phyloP scores from a whole-genome alignment of 2,329 filamentous ascomycete species.

The Lecanoromycetidae sp. region DNA sequence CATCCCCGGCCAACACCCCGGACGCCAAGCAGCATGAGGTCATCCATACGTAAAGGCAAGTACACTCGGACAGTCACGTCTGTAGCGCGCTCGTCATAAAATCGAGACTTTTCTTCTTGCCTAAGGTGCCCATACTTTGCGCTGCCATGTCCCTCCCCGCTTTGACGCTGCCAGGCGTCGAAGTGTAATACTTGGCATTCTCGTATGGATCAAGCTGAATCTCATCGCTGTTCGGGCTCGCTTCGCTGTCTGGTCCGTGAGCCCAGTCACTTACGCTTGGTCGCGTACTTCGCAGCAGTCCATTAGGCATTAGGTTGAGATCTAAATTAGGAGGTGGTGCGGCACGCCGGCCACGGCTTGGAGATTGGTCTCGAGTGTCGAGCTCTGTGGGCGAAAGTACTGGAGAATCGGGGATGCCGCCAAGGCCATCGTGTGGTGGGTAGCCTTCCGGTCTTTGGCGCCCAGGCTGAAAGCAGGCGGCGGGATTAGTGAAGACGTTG shows the following conservation, averaged over 20 bases:
- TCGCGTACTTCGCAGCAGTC: constrained; percentile 16
- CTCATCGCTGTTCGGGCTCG: constrained; percentile 16
- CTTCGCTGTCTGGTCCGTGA: constrained; percentile 16
- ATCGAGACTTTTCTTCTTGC: constrained; percentile 15
- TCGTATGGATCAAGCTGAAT: constrained; percentile 18
- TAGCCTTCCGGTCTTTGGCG: constrained; percentile 5
- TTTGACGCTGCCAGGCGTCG: constrained; percentile 11
- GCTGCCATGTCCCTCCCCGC: constrained; percentile 14
- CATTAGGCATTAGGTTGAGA: constrained; percentile 11
- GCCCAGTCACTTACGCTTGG: constrained; percentile 19
- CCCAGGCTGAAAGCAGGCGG: constrained; percentile 15
- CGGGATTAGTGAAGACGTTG: constrained; percentile 18
- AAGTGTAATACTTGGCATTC: constrained; percentile 3
- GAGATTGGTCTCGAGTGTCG: neutral
- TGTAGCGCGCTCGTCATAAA: constrained; percentile 19
- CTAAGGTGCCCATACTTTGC: constrained; percentile 13
- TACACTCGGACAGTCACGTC: constrained; percentile 8
- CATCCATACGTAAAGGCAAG: neutral
- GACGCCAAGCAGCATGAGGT: neutral
- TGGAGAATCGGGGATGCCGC: constrained; percentile 15
- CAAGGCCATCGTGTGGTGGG: constrained; percentile 17
- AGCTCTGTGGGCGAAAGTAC: constrained; percentile 9
- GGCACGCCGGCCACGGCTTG: constrained; percentile 10
- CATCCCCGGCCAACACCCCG: neutral
- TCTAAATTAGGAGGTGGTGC: constrained; percentile 15